A percentile compares a stretch with the other conserved stretches of the same genome.
phyloP scores from a whole-genome alignment of 148 eudicot species.

The Arbutus unedo region DNA sequence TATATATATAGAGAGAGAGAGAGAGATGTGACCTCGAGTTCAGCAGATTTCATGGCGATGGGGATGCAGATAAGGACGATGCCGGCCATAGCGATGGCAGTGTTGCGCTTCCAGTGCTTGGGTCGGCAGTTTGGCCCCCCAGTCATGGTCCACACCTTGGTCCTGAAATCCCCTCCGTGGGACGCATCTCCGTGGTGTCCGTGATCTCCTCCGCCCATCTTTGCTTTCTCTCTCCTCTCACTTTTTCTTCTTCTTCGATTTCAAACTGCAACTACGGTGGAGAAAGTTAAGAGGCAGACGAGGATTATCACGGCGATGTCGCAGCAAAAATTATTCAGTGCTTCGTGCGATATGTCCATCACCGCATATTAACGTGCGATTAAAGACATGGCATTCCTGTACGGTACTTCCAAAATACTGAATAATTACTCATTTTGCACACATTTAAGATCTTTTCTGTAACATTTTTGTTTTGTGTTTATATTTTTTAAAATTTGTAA shows the following conservation, averaged over 20 bases:
- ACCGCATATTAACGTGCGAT: too few species aligned
- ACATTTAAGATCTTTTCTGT: too few species aligned
- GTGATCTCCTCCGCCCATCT: slow-evolving; percentile 45
- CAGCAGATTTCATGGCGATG: slow-evolving; percentile 80
- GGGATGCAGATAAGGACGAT: slow-evolving; percentile 81
- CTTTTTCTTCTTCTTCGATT: not conserved
- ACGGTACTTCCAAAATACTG: too few species aligned
- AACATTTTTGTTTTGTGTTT: too few species aligned
- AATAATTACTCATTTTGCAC: too few species aligned
- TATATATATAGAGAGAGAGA: not conserved
- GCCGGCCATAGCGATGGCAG: slow-evolving; percentile 78
- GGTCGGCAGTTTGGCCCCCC: slow-evolving; percentile 94
- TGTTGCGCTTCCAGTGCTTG: slow-evolving; percentile 88
- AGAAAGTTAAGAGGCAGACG: not conserved
- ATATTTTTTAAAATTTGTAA: too few species aligned
- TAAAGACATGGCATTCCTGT: too few species aligned
- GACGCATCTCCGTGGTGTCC: slow-evolving; percentile 39
- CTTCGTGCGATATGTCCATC: too few species aligned
- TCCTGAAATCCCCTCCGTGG: slow-evolving; percentile 67
- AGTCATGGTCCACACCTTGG: slow-evolving; percentile 81
- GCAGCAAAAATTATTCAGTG: too few species aligned
- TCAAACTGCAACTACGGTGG: too few species aligned
- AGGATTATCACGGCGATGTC: not conserved
- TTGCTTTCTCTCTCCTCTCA: slow-evolving; percentile 13
- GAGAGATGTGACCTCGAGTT: slow-evolving; percentile 59